Evolutionary conservation across 129 eudicot genomes (phyloP).

Genomic region (Saussurea involucrata): DNA sequence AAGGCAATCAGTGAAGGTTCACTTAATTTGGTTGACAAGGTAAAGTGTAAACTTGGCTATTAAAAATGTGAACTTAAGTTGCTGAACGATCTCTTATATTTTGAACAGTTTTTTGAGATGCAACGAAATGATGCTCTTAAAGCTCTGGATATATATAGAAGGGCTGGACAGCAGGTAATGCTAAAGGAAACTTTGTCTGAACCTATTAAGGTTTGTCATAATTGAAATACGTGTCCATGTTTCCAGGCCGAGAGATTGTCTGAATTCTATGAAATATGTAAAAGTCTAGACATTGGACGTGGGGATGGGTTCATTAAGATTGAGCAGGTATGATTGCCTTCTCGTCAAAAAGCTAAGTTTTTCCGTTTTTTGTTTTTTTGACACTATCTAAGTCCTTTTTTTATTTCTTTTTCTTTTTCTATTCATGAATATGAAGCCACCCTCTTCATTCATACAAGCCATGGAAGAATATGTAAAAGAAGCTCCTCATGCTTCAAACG

Average conservation of each 20-base stretch:
- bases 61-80: not conserved
- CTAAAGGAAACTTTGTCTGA: not conserved
- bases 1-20: constrained; percentile 80
- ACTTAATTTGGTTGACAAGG: constrained; percentile 86
- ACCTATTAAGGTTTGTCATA: not conserved
- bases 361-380: not conserved
- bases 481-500: constrained; percentile 68
- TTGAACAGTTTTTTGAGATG: constrained; percentile 90
- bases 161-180: constrained; percentile 80
- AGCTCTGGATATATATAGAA: constrained; percentile 76
- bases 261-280: constrained; percentile 77
- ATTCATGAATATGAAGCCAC: constrained; percentile 52
- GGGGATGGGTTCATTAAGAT: constrained; percentile 68
- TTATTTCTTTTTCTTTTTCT: constrained; percentile 1
- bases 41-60: constrained; percentile 12
- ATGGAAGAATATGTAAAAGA: constrained; percentile 87
- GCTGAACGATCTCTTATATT: not conserved
- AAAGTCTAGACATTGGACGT: constrained; percentile 63
- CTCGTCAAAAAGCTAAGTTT: not conserved
- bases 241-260: constrained; percentile 74
- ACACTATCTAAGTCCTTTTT: not conserved
- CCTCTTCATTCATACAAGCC: constrained; percentile 84
- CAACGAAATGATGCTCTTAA: constrained; percentile 64
- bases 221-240: not conserved
- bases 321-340: constrained; percentile 57